A percentile compares a stretch with the other conserved stretches of the same genome.
Evolutionary conservation across 768 basidiomycete genomes (phyloP).

Genomic region (Amanita pseudoporphyria): DNA sequence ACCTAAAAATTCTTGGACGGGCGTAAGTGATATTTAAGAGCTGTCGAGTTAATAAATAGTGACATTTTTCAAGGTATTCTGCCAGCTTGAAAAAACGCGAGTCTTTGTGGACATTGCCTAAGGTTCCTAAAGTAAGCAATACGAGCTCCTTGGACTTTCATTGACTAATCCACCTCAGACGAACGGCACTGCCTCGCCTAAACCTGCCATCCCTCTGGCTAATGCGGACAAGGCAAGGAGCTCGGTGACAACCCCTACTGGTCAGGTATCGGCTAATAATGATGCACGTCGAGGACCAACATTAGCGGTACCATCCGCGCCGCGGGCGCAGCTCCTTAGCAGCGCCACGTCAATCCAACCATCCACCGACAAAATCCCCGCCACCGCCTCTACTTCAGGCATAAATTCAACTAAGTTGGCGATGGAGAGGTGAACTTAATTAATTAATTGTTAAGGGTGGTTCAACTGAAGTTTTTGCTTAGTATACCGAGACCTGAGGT

Average conservation of each 20-base stretch:
- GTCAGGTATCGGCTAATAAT: neutral
- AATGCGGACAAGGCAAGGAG: slow-evolving; percentile 11
- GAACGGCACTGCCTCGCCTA: slow-evolving; percentile 24
- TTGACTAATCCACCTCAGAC: slow-evolving; percentile 10
- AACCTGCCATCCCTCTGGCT: slow-evolving; percentile 17
- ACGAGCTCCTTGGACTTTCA: neutral
- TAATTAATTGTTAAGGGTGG: neutral
- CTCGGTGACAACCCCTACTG: neutral
- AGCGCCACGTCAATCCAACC: slow-evolving; percentile 18
- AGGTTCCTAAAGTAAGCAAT: slow-evolving; percentile 19
- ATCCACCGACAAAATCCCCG: slow-evolving; percentile 16
- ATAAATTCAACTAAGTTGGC: slow-evolving; percentile 44
- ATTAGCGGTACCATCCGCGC: slow-evolving; percentile 41
- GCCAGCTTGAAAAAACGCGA: slow-evolving; percentile 72
- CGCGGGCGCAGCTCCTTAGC: slow-evolving; percentile 43
- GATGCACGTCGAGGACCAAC: slow-evolving; percentile 29
- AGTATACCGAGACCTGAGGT: slow-evolving; percentile 78
- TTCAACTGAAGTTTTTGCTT: slow-evolving; percentile 5
- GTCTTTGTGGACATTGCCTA: slow-evolving; percentile 36
- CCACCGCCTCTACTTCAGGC: slow-evolving; percentile 7
- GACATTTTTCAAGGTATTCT: slow-evolving; percentile 40
- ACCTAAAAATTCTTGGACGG: slow-evolving; percentile 70
- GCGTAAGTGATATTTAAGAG: slow-evolving; percentile 38
- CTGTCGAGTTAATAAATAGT: slow-evolving; percentile 1
- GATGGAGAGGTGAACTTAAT: slow-evolving; percentile 47